Evolutionary conservation across 2,329 filamentous ascomycete genomes (phyloP), one percentile per base, ranked within the genome.

Genomic region (Diplodia intermedia): DNA sequence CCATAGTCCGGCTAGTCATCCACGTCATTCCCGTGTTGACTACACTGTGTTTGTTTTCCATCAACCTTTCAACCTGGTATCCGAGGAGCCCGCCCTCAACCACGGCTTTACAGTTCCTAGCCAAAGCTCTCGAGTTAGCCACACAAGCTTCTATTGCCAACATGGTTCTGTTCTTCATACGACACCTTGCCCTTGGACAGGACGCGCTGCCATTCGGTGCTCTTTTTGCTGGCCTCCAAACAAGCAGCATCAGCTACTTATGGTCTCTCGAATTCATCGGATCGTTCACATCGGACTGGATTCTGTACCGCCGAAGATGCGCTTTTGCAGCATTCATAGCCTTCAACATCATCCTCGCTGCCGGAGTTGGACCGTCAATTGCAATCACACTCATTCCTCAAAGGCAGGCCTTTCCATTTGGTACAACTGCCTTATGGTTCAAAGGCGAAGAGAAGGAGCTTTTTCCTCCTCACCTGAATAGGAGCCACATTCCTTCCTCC

Each of bases 251-350:
- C 12, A 65, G 61, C 49, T 65, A 65, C 26, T 18, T 65, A 5
- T 65, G 61, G 61, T 65, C 61, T 6, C 15, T 65, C 8, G 61
- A 65, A 11, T 53, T 54, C 11, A 26, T 65, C 11, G 61, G 61
- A 20, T 9, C 61, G 2, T n/a, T 65, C 1, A 15, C 29, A 9
- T 53, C 61, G 1, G 9, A 12, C 9, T 26, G 20, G 26, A 18
- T 40, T 14, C 7, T 4, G 4, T 4, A 4, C 23, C 33, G 12
- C 11, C 29, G 49, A 1, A 54, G 38, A 29, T 15, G 1, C 12
- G 14, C 2, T 9, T 43, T 65, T 4, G 31, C 15, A 1, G 1
- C 43, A 8, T 54, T 65, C 8, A 15, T 47, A 4, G 14, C 23
- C 5, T 29, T 65, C 31, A 38, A 50, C 2, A 11, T 52, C 11